Conservation (phyloP, 768 basidiomycete genomes). For the Podaxis sp. region DNA sequence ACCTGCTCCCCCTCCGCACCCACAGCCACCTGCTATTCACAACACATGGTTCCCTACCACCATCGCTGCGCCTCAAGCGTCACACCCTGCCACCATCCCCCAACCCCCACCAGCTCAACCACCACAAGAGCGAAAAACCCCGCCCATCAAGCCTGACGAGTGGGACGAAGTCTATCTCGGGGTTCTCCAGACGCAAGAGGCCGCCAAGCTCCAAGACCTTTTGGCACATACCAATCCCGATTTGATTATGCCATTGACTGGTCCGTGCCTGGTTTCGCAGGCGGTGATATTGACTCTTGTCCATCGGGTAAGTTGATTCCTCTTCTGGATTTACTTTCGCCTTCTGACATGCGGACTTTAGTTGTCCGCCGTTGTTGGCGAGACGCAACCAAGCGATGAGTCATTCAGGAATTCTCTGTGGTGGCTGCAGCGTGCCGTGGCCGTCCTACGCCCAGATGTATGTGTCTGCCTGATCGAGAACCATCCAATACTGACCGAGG, state of each 20-base stretch:
- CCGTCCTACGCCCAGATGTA: conserved; percentile 70
- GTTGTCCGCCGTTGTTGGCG: conserved; percentile 72
- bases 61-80: conserved; percentile 80
- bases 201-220: conserved; percentile 68
- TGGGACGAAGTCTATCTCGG: conserved; percentile 84
- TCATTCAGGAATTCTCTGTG: conserved; percentile 77
- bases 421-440: conserved; percentile 80
- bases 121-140: conserved; percentile 40
- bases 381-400: conserved; percentile 74
- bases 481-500: neutral
- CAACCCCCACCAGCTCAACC: conserved; percentile 37
- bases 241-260: conserved; percentile 72
- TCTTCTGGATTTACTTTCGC: neutral
- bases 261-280: conserved; percentile 68
- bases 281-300: conserved; percentile 81
- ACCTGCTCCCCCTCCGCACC: conserved; percentile 27
- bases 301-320: conserved; percentile 56
- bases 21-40: conserved; percentile 34
- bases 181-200: conserved; percentile 72
- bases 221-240: conserved; percentile 74
- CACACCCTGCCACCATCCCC: conserved; percentile 71
- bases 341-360: conserved; percentile 24
- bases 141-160: conserved; percentile 60
- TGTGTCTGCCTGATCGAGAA: conserved; percentile 17
- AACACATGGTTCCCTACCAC: conserved; percentile 58